phyloP scores from a whole-genome alignment of 441 rosid species.

The Breynia disticha region DNA sequence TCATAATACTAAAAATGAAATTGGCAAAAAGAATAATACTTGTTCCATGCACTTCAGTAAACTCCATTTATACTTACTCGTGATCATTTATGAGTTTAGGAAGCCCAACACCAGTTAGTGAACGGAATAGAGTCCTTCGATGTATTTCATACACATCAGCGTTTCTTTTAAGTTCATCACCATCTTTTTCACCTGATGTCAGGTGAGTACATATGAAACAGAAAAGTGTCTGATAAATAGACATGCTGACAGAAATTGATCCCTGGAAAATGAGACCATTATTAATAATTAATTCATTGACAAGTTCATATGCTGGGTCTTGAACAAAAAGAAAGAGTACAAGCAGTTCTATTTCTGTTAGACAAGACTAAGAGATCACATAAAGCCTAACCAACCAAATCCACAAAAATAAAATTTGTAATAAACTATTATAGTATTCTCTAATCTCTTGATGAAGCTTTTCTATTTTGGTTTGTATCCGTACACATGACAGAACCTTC shows the following conservation, averaged over 20 bases:
- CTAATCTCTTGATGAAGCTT: too few relatives aligned
- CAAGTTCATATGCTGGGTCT: background rate
- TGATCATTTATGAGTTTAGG: constrained; percentile 59
- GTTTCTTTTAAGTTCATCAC: constrained; percentile 69
- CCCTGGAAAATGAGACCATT: constrained; percentile 44
- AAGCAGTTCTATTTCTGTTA: constrained; percentile 3
- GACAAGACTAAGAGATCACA: background rate
- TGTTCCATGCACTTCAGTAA: background rate
- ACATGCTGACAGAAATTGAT: constrained; percentile 81
- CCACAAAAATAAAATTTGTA: too few relatives aligned
- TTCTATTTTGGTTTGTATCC: too few relatives aligned
- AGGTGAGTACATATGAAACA: constrained; percentile 71
- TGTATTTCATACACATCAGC: constrained; percentile 71
- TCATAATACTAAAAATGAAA: background rate
- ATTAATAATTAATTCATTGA: background rate
- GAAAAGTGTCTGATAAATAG: constrained; percentile 66
- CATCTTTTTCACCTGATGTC: constrained; percentile 77
- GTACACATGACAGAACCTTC: too few relatives aligned
- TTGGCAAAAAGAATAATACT: background rate
- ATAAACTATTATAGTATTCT: too few relatives aligned
- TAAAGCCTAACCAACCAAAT: too few relatives aligned
- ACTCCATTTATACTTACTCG: constrained; percentile 43
- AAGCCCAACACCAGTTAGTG: constrained; percentile 40
- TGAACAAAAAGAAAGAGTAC: constrained; percentile 1
- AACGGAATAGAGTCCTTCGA: constrained; percentile 56